Evolutionary conservation across 73 alveolate genomes (phyloP).

Genomic region (Tetrahymena thermophila): DNA sequence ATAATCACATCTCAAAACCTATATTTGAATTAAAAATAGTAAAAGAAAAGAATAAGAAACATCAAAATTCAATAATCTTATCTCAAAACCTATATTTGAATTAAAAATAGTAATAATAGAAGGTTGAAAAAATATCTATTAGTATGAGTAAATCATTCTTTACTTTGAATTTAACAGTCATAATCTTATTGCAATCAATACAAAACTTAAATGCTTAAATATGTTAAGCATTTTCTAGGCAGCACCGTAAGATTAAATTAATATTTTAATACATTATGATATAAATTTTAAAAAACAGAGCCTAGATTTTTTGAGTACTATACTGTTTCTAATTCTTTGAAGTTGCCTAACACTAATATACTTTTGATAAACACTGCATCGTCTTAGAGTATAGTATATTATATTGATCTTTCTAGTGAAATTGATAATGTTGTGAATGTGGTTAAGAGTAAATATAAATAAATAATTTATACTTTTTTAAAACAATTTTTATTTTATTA

Average conservation of each 20-base stretch:
- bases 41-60: too few species aligned
- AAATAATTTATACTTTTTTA: too few species aligned
- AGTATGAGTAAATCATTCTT: too few species aligned
- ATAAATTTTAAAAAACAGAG: neutral
- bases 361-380: neutral
- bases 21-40: too few species aligned
- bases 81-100: too few species aligned
- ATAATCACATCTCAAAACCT: too few species aligned
- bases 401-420: neutral
- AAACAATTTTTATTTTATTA: too few species aligned
- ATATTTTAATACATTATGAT: too few species aligned
- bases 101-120: too few species aligned
- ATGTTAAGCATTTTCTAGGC: neutral
- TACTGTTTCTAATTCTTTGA: neutral
- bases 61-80: too few species aligned
- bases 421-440: neutral
- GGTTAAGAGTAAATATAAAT: neutral
- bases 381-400: neutral
- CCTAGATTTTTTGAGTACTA: neutral
- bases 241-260: neutral
- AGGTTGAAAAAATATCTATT: too few species aligned
- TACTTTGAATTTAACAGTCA: neutral
- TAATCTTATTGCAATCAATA: too few species aligned
- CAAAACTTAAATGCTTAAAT: neutral
- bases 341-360: neutral